Evolutionary conservation across 2,329 filamentous ascomycete genomes (phyloP).

Genomic region (Nothophoma quercina): DNA sequence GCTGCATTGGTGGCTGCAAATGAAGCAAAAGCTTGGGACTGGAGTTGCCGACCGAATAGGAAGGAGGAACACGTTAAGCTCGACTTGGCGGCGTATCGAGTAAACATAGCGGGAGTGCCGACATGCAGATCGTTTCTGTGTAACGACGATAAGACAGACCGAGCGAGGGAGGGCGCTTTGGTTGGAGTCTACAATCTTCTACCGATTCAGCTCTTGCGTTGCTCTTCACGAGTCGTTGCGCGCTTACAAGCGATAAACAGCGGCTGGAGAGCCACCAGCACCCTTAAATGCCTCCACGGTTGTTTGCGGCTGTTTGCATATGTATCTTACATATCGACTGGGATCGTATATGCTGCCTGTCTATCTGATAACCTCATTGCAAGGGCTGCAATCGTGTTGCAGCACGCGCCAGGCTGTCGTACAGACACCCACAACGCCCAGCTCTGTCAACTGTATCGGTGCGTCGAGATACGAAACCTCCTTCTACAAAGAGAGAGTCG

Average conservation of each 20-base stretch:
- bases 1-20: slow-evolving; percentile 41
- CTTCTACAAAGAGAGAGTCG: slow-evolving; percentile 4
- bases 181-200: not conserved
- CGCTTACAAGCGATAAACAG: not conserved
- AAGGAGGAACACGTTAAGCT: slow-evolving; percentile 41
- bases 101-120: slow-evolving; percentile 23
- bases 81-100: slow-evolving; percentile 35
- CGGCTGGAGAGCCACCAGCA: not conserved
- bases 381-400: slow-evolving; percentile 19
- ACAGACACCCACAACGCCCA: slow-evolving; percentile 6
- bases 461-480: slow-evolving; percentile 1
- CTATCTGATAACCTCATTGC: slow-evolving; percentile 23
- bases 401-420: slow-evolving; percentile 11
- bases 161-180: not conserved
- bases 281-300: not conserved
- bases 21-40: slow-evolving; percentile 40
- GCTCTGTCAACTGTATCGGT: slow-evolving; percentile 5
- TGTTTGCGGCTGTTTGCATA: not conserved
- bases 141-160: slow-evolving; percentile 20
- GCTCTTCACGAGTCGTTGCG: not conserved
- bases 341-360: slow-evolving; percentile 7
- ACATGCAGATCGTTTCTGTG: slow-evolving; percentile 25
- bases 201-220: not conserved
- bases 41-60: slow-evolving; percentile 35
- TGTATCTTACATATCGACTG: slow-evolving; percentile 6